Evolutionary conservation across 768 basidiomycete genomes (phyloP), one percentile per base, ranked within the genome.

Genomic region (Boletus reticulatus): DNA sequence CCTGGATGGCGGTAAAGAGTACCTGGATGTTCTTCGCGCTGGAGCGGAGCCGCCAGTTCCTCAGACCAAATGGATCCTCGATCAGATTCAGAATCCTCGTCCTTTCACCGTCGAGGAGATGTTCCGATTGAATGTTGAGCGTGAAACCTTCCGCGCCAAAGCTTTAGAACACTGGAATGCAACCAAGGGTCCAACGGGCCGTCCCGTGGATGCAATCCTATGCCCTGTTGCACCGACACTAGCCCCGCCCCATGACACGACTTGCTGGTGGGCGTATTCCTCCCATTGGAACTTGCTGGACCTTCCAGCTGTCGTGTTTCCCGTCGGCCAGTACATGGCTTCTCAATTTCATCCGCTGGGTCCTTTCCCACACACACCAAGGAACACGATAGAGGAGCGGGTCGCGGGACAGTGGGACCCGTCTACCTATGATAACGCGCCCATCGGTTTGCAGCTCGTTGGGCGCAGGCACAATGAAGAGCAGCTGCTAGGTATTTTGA

Each of bases 251-350:
- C 80, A 80, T 50, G 75, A 77, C 56, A 74, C 73, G 5, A 77
- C 75, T 13, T 68, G 73, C n/a, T 80, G 77, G 75, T 78, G 79
- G 78, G 72, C 73, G 8, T 81, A 81, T 61, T 77, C 76, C 7
- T 76, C 77, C 3, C 76, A 82, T 59, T 81, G 80, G 79, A 83
- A 83, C 61, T 59, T 83, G 50, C 59, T 76, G 57, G 81, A 83
- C 64, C 78, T 77, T 50, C 74, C 80, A 11, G 74, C 73, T 19
- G 75, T 73, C 19, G 77, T 75, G 4, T 79, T 82, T 66, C 81
- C 81, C 27, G 75, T 74, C 37, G 78, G 75, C 17, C 70, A 71
- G 56, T 65, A 70, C 60, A 63, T 50, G 38, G 67, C 74, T 39
- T 63, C 62, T 49, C 61, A 66, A 47, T 47, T 37, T 41, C 32